phyloP scores from a whole-genome alignment of 208 protist species.

The Naegleria gruberi region DNA sequence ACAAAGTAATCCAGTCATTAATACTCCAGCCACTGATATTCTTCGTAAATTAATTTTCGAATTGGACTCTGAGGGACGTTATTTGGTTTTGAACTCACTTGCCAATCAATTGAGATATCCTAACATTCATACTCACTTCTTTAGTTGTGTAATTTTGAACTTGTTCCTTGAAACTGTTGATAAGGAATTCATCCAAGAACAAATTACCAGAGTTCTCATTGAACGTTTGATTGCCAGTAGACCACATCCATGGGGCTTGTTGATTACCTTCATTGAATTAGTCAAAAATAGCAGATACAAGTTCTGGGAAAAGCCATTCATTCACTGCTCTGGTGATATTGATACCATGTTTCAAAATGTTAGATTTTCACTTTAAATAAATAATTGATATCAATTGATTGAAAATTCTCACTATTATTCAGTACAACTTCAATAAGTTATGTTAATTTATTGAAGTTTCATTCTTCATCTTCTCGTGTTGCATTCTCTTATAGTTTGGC shows the following conservation, averaged over 20 bases:
- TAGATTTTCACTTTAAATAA: not conserved
- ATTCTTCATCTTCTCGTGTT: too few relatives aligned
- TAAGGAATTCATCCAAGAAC: slow-evolving; percentile 85
- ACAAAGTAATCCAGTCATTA: not conserved
- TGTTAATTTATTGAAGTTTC: too few relatives aligned
- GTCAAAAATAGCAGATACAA: slow-evolving; percentile 87
- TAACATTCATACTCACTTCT: slow-evolving; percentile 99
- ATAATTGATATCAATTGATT: too few relatives aligned
- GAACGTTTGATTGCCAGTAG: slow-evolving; percentile 94
- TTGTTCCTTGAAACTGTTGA: slow-evolving; percentile 77
- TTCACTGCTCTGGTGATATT: slow-evolving; percentile 73
- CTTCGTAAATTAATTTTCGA: slow-evolving; percentile 82
- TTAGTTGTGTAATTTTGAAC: slow-evolving; percentile 87
- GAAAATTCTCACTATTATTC: too few relatives aligned
- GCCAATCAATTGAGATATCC: slow-evolving; percentile 97
- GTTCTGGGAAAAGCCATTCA: slow-evolving; percentile 89
- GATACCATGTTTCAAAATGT: slow-evolving; percentile 38
- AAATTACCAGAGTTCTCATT: slow-evolving; percentile 85
- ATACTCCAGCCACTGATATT: slow-evolving; percentile 79
- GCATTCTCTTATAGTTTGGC: too few relatives aligned
- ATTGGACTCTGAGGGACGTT: slow-evolving; percentile 82
- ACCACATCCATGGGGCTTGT: slow-evolving; percentile 97
- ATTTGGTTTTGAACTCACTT: slow-evolving; percentile 90
- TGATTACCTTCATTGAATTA: slow-evolving; percentile 98
- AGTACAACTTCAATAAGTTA: too few relatives aligned